phyloP scores from a whole-genome alignment of 768 basidiomycete genomes.

The Termitomyces sp. region DNA sequence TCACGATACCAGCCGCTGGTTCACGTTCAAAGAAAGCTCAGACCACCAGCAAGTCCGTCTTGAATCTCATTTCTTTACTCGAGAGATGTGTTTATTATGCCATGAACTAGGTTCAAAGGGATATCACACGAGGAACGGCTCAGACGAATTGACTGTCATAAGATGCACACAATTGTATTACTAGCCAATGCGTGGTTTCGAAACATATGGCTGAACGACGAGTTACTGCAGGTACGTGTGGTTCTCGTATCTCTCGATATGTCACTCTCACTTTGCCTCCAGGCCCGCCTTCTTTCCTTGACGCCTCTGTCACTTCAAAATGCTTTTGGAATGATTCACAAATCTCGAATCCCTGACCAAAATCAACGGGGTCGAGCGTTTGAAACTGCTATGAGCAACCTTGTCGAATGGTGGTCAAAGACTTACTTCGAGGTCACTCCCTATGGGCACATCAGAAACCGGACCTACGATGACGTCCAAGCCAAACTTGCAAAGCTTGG shows the following conservation, averaged over 20 bases:
- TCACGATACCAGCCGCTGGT: slow-evolving; percentile 50
- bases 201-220: slow-evolving; percentile 84
- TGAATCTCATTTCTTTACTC: not conserved
- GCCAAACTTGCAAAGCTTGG: slow-evolving; percentile 34
- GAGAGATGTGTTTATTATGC: slow-evolving; percentile 19
- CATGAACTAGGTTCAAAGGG: slow-evolving; percentile 41
- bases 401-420: slow-evolving; percentile 83
- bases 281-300: slow-evolving; percentile 89
- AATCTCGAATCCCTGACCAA: slow-evolving; percentile 76
- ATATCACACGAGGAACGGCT: slow-evolving; percentile 67
- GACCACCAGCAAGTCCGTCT: slow-evolving; percentile 45
- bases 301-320: slow-evolving; percentile 80
- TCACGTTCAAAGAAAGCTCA: slow-evolving; percentile 36
- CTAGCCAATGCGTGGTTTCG: slow-evolving; percentile 72
- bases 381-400: slow-evolving; percentile 71
- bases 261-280: slow-evolving; percentile 10
- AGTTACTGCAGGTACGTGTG: slow-evolving; percentile 73
- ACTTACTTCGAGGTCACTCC: slow-evolving; percentile 64
- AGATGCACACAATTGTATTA: slow-evolving; percentile 83
- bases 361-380: slow-evolving; percentile 85
- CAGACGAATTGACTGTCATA: slow-evolving; percentile 79
- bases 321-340: slow-evolving; percentile 78
- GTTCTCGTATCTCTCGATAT: slow-evolving; percentile 4
- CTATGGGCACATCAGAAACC: slow-evolving; percentile 69
- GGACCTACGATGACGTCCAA: slow-evolving; percentile 77